Percentiles rank a stretch among this genome's conserved stretches.
Evolutionary conservation across 306 rosid genomes (phyloP).

Genomic region (Geum urbanum): DNA sequence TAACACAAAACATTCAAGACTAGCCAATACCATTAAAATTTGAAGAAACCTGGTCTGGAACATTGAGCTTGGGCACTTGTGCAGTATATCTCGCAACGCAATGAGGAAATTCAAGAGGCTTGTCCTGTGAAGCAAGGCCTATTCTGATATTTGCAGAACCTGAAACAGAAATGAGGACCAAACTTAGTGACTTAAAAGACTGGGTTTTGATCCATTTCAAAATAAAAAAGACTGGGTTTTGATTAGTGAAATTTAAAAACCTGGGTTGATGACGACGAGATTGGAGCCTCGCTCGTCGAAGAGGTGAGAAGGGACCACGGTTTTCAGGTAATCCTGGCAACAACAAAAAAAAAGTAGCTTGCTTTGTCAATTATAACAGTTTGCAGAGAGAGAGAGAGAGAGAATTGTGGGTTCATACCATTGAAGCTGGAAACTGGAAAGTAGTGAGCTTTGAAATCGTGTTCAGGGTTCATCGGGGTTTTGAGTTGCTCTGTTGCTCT

Average conservation of each 20-base stretch:
- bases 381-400: constrained; percentile 2
- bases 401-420: constrained; percentile 12
- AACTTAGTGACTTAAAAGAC: background rate
- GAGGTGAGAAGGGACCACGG: constrained; percentile 87
- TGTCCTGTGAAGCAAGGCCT: constrained; percentile 84
- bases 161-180: constrained; percentile 15
- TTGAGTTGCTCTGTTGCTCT: background rate
- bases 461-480: background rate
- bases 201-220: constrained; percentile 1
- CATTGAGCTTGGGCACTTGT: constrained; percentile 62
- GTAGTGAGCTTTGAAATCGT: constrained; percentile 4
- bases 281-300: constrained; percentile 87
- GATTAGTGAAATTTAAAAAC: constrained; percentile 24
- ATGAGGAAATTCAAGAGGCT: constrained; percentile 70
- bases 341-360: constrained; percentile 14
- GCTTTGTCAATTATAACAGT: background rate
- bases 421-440: constrained; percentile 6
- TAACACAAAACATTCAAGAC: background rate
- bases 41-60: constrained; percentile 71
- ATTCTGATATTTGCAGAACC: constrained; percentile 86
- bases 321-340: constrained; percentile 80
- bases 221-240: background rate
- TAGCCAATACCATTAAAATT: background rate
- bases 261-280: constrained; percentile 85
- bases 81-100: constrained; percentile 80